Percentiles rank a stretch among this genome's conserved stretches.
phyloP scores from a whole-genome alignment of 371 early-diverging fungal genomes.

The Choanephora cucurbitarum region DNA sequence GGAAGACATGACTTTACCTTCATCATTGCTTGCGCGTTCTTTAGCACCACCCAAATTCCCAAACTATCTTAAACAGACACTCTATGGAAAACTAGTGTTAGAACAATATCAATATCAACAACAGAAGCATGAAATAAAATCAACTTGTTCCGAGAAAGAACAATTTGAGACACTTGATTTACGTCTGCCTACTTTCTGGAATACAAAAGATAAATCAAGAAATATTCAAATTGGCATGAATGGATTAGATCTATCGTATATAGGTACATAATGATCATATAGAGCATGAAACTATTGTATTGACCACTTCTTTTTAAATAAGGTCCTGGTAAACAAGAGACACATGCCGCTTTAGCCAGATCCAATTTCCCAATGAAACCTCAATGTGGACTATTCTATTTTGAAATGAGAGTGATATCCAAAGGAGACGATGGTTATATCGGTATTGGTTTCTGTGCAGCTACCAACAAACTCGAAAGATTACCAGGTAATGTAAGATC shows the following conservation, averaged over 20 bases:
- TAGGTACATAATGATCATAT: constrained; percentile 26
- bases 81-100: constrained; percentile 28
- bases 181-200: constrained; percentile 66
- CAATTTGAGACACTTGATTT: constrained; percentile 25
- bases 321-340: constrained; percentile 82
- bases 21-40: constrained; percentile 7
- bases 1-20: neutral
- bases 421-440: constrained; percentile 94
- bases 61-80: constrained; percentile 39
- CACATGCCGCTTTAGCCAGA: constrained; percentile 83
- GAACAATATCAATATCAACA: constrained; percentile 34
- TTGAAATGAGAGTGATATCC: constrained; percentile 80
- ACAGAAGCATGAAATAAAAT: constrained; percentile 15
- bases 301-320: constrained; percentile 1
- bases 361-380: constrained; percentile 83
- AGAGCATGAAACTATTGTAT: no score
- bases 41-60: constrained; percentile 39
- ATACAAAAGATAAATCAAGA: constrained; percentile 59
- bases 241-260: constrained; percentile 60
- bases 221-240: constrained; percentile 56
- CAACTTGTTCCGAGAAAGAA: constrained; percentile 10
- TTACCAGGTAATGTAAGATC: constrained; percentile 55
- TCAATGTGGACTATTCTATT: constrained; percentile 92
- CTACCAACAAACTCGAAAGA: constrained; percentile 55
- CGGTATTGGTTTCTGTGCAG: constrained; percentile 82